Conservation (phyloP, 1,284 basidiomycete genomes). For the Ganoderma boninense region DNA sequence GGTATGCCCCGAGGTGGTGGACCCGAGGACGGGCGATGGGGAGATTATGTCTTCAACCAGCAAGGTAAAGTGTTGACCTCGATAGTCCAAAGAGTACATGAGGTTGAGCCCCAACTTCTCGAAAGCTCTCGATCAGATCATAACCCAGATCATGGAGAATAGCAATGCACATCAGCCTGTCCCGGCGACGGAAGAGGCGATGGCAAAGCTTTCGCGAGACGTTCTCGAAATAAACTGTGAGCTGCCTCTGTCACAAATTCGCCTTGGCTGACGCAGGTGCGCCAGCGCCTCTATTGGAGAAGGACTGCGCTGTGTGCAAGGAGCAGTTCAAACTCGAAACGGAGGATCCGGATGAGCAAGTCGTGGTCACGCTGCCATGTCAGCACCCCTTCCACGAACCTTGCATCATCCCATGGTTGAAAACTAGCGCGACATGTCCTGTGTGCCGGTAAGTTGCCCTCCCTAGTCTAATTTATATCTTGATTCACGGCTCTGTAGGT, state of each 20-base stretch:
- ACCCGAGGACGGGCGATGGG: constrained; percentile 64
- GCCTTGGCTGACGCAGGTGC: background rate
- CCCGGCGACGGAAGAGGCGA: constrained; percentile 77
- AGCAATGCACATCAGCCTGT: constrained; percentile 73
- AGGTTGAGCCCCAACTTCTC: constrained; percentile 6
- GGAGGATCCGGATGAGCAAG: constrained; percentile 75
- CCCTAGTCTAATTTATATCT: background rate
- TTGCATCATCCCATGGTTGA: constrained; percentile 86
- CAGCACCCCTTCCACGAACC: constrained; percentile 83
- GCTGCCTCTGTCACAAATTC: constrained; percentile 34
- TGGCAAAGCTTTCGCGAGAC: constrained; percentile 67
- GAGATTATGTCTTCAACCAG: constrained; percentile 86
- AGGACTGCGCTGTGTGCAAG: constrained; percentile 83
- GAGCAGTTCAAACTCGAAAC: constrained; percentile 73
- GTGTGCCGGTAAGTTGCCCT: constrained; percentile 71
- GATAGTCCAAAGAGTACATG: background rate
- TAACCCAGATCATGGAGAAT: constrained; percentile 80
- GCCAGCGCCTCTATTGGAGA: constrained; percentile 63
- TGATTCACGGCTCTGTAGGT: constrained; percentile 41
- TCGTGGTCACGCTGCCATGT: constrained; percentile 79
- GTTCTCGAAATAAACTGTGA: constrained; percentile 68
- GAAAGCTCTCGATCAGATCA: constrained; percentile 78
- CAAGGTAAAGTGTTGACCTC: constrained; percentile 57
- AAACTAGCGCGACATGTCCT: constrained; percentile 85
- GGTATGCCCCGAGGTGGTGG: constrained; percentile 35